Evolutionary conservation across 345 rosid species (phyloP), one percentile per base, ranked within the genome.

Genomic region (Moricandia moricandioides): DNA sequence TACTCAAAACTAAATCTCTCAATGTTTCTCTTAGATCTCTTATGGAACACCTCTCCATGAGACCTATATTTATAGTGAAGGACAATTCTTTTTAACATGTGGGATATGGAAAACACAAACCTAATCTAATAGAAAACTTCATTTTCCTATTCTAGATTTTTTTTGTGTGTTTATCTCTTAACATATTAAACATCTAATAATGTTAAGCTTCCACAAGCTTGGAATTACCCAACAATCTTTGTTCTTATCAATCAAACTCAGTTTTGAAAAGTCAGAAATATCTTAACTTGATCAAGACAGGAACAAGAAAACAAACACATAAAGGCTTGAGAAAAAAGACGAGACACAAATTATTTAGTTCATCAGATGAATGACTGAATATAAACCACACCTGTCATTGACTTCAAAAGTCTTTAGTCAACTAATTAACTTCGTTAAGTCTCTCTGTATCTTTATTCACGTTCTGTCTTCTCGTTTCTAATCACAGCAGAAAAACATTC

Each of bases 401-500:
- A 13, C 45, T 31, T 59, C 55, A 27, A 27, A 7, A 59, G 14
- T 6, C 11, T 0, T 47, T 12, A 31, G 34, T 60, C 74, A 40
- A 59, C 18, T 14, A 40, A 16, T 27, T 40, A 17, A 39, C 51
- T 13, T 45, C 52, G 12, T 45, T 45, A 45, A 45, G 52, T 45
- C 52, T 69, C 64, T 69, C 63, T 47, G 59, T 69, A 52, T 52
- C 27, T 11, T 69, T 27, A 16, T 40, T 40, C 6, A 58, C 43
- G 18, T 43, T 17, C 8, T 59, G 58, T 29, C 8, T 11, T 5
- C 30, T 60, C 47, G 34, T 40, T 60, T 60, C 18, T 17, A 45
- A 71, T 14, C 43, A 30, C 45, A 43, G 2, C 21, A 59, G 30
- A 60, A 56, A 60, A 56, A 11, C 6, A 70, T 59, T 29, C 73